These are phyloP conservation scores for Epichloe coenophiala DNA, from an alignment of 2,329 filamentous ascomycete genomes.

Conservation along the genomic window DNA sequence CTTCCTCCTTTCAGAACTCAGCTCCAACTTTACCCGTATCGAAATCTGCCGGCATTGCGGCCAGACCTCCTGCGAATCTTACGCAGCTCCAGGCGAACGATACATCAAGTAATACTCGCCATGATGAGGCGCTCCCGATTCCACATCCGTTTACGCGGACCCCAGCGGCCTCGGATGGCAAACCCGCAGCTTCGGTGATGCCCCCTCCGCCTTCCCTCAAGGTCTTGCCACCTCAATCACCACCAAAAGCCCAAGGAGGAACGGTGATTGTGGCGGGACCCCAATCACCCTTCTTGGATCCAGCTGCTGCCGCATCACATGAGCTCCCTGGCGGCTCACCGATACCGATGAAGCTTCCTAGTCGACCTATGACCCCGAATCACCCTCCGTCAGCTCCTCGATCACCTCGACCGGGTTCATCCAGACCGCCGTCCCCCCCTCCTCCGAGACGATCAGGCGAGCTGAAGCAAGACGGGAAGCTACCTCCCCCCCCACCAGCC, in stretches of 20 bases:
- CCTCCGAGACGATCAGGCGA: conserved; percentile 51
- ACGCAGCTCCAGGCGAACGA: conserved; percentile 12
- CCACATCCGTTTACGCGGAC: conserved; percentile 12
- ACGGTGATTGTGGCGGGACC: conserved; percentile 24
- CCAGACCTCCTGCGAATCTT: conserved; percentile 12
- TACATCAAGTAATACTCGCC: conserved; percentile 9
- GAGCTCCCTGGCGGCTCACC: conserved; percentile 28
- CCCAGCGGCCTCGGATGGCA: conserved; percentile 10
- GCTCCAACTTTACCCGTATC: background rate
- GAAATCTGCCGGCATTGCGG: conserved; percentile 2
- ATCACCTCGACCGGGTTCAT: conserved; percentile 33
- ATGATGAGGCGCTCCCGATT: conserved; percentile 12
- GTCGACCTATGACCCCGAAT: conserved; percentile 39
- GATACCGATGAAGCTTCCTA: conserved; percentile 39
- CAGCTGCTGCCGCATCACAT: conserved; percentile 28
- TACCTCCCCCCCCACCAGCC: conserved; percentile 50
- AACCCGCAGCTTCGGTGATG: conserved; percentile 12
- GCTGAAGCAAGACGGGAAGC: conserved; percentile 31
- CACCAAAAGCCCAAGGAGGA: conserved; percentile 35
- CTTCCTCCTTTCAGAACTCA: conserved; percentile 3
- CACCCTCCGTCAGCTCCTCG: conserved; percentile 20
- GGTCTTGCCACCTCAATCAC: conserved; percentile 57
- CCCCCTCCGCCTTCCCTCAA: conserved; percentile 54
- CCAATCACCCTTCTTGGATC: conserved; percentile 32
- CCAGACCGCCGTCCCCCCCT: conserved; percentile 47